Evolutionary conservation across 495 filamentous ascomycete genomes (phyloP), one percentile per base, ranked within the genome.

Genomic region (Rusavskia elegans): DNA sequence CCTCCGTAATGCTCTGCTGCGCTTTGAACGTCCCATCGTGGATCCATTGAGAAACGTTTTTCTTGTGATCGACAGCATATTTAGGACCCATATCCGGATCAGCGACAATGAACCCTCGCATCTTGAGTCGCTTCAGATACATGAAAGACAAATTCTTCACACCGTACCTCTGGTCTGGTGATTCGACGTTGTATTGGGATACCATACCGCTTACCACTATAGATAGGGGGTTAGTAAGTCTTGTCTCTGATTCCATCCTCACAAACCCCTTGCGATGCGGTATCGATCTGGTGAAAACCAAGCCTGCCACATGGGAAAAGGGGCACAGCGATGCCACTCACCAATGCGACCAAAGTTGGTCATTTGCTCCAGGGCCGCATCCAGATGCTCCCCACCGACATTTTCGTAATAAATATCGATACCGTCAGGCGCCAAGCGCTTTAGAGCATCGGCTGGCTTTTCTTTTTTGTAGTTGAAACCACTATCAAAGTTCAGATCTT

Each of bases 391-490:
- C 8, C 89, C 89, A 8, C 89, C 89, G 19, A 97, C 89, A 56
- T 95, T 95, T 65, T 97, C 89, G 59, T 82, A 97, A 70, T 95
- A 95, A 63, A 97, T 94, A 61, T 95, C 87, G 45, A 96, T 75
- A 11, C 89, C 90, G 29, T 90, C 61, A 0, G 88, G 89, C 6
- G 84, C 85, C 41, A 94, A 68, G 56, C 86, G 74, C 56, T 71
- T 66, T 48, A 95, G 69, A 1, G 88, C 90, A 45, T 85, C 81
- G 1, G 59, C 59, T 17, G 82, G 71, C 58, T 79, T 77, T 68
- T 83, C 82, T 21, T 71, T 84, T 75, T 86, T 86, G 68, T 87
- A 87, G 65, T 87, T 85, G 68, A 85, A 87, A 7, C 78, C 81
- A 35, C 68, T 79, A 48, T 84, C 80, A 57, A 85, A 87, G 21